Evolutionary conservation across 495 filamentous ascomycete species (phyloP), one percentile per base, ranked within the genome.

Genomic region (Neurospora sp.): DNA sequence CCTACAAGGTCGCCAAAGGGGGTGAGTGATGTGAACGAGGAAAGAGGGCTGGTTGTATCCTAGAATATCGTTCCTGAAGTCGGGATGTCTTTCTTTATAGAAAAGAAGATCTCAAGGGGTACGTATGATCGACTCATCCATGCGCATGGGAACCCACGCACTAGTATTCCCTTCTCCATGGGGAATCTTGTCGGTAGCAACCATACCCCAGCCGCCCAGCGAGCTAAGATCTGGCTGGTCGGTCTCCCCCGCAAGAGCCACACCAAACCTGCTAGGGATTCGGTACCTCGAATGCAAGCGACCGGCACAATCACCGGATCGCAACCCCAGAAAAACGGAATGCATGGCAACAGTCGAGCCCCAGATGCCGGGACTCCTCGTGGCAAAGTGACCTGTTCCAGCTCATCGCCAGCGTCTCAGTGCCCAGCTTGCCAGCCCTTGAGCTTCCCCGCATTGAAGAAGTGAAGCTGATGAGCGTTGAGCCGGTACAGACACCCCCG

Each of bases 11-110:
- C 31, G 39, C 39, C 59, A 38, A 18, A 35, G 38, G 59, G 27
- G 7, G 23, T 42, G 31, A 41, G 23, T 59, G 73, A 37, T 70
- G 12, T 23, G 42, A 72, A 44, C 72, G 72, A 70, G 72, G 73
- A 62, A 54, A 72, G 12, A 72, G n/a, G n/a, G 37, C 48, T 39
- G 71, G 11, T 11, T 39, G 66, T n/a, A 42, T 69, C 69, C 69
- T 70, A 46, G 71, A 39, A 44, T 69, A 14, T 20, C 23, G 4
- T 39, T 70, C 8, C 39, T 70, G 39, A 69, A 69, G 39, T 72
- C n/a, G 48, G 73, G 75, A 69, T 72, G 27, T 31, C 69, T n/a
- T 44, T 37, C 70, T 75, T 77, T 76, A 74, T 77, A 78, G 72
- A 38, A 70, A 20, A 42, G 7, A 14, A 69, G 16, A 37, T 71